A percentile compares a stretch with the other conserved stretches of the same genome.
phyloP scores from a whole-genome alignment of 1,284 basidiomycete species.

The Trichosporon ovoides region DNA sequence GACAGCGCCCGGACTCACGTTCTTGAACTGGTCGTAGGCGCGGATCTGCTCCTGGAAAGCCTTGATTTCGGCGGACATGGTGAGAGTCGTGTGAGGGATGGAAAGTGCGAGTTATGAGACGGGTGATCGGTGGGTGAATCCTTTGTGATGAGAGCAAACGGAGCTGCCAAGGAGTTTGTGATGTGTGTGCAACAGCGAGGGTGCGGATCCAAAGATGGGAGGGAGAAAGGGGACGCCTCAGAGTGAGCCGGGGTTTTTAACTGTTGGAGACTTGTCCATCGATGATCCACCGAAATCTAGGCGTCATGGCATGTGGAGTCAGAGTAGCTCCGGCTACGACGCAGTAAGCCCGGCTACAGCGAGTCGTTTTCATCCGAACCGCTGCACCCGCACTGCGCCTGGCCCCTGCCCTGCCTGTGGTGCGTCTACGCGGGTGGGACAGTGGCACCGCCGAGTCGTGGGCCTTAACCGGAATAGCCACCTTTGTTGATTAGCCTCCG shows the following conservation, averaged over 20 bases:
- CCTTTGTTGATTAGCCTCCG: slow-evolving; percentile 1
- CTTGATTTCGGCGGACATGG: slow-evolving; percentile 35
- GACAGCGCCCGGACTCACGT: slow-evolving; percentile 55
- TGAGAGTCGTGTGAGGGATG: slow-evolving; percentile 3
- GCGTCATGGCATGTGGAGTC: slow-evolving; percentile 4
- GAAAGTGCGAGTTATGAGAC: neutral
- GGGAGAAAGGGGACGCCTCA: neutral
- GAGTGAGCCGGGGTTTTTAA: neutral
- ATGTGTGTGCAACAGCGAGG: neutral
- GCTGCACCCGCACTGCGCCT: neutral
- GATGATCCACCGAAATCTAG: slow-evolving; percentile 4
- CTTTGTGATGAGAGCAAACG: neutral
- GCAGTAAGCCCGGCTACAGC: neutral
- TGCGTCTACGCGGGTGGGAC: no score
- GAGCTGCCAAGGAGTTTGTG: neutral
- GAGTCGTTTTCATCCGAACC: neutral
- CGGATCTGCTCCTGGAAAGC: slow-evolving; percentile 75
- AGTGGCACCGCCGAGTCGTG: no score
- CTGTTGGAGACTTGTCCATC: neutral
- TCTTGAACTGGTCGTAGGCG: slow-evolving; percentile 85
- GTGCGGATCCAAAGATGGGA: neutral
- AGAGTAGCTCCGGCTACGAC: neutral
- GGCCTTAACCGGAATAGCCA: slow-evolving; percentile 1
- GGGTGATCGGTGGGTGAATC: neutral
- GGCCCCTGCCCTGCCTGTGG: no score